A percentile compares a stretch with the other conserved stretches of the same genome.
Conservation (phyloP, 2,329 filamentous ascomycete genomes). For the Neonectria coccinea region DNA sequence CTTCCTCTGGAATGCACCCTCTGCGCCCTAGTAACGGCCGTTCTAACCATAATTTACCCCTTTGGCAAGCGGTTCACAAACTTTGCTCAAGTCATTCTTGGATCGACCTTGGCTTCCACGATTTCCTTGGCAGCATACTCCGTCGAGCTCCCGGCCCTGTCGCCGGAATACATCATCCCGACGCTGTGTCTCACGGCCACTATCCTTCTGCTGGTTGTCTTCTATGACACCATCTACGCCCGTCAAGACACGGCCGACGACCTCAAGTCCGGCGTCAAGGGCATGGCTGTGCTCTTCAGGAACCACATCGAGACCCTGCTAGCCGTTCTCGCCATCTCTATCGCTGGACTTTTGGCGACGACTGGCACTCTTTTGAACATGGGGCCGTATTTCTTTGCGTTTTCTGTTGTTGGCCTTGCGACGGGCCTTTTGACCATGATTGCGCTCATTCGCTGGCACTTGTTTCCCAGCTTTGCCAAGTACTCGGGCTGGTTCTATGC, state of each 20-base stretch:
- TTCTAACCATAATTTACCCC: constrained; percentile 60
- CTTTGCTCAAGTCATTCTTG: constrained; percentile 64
- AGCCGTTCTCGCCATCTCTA: constrained; percentile 23
- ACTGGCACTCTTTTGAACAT: constrained; percentile 20
- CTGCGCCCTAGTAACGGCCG: constrained; percentile 56
- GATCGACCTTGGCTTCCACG: constrained; percentile 59
- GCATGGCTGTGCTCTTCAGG: constrained; percentile 45
- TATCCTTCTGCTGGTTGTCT: constrained; percentile 46
- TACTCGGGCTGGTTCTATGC: constrained; percentile 37
- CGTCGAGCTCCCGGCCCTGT: constrained; percentile 33
- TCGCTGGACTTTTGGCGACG: constrained; percentile 26
- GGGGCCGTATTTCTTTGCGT: constrained; percentile 30
- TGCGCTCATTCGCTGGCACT: constrained; percentile 25
- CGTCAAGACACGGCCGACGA: constrained; percentile 52
- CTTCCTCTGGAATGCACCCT: constrained; percentile 27
- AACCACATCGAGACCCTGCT: constrained; percentile 34
- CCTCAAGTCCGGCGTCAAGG: constrained; percentile 50
- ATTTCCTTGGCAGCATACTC: constrained; percentile 30
- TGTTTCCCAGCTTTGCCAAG: constrained; percentile 28
- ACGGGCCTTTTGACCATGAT: constrained; percentile 30
- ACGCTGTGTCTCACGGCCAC: constrained; percentile 37
- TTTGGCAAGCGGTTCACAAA: constrained; percentile 64
- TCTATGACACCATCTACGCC: constrained; percentile 53
- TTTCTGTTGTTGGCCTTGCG: constrained; percentile 32
- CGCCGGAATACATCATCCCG: constrained; percentile 22